Evolutionary conservation across 164 flowering plant genomes (phyloP), one percentile per base, ranked within the genome.

Genomic region (Vitis rupestris): DNA sequence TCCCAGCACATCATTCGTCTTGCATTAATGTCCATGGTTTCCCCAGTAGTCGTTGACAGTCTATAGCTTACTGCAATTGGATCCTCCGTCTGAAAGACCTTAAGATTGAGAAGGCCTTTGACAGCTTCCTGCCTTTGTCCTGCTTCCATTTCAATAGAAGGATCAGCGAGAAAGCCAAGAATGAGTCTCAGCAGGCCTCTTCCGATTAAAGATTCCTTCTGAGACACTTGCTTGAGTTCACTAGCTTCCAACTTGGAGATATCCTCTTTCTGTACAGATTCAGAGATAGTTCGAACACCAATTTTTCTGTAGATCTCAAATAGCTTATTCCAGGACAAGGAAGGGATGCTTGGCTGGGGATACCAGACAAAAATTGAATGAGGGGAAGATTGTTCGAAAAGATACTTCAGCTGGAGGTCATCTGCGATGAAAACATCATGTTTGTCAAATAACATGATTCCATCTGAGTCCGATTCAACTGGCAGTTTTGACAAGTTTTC

Each of bases 341-440:
- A 65, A 54, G 78, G 77, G 61, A 64, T 59, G 70, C 79, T 82
- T 19, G 71, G 76, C 65, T 65, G 79, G 54, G 96, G 91, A 74
- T 74, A 81, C 96, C 96, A 90, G 15, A 85, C 85, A 54, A 87
- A 87, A 31, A 88, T 11, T 0, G 90, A 81, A 4, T 59, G 73
- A 8, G 79, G 11, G 44, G 82, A 81, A 55, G 77, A 66, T 60
- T 72, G 53, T 13, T 71, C 73, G 59, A 88, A 80, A 13, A 84
- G 77, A 71, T 82, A 84, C 76, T 86, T 84, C 75, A 90, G 71
- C 11, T 61, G 82, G 52, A 90, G 82, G 64, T 90, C 93, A 76
- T 90, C 92, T 5, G 85, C 84, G 37, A 89, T 72, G 65, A 87
- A 87, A 47, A 83, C 85, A 70, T 87, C 87, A 30, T 64, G n/a